Evolutionary conservation across 2,329 filamentous ascomycete genomes (phyloP), one percentile per base, ranked within the genome.

Genomic region (Colletotrichum scovillei): DNA sequence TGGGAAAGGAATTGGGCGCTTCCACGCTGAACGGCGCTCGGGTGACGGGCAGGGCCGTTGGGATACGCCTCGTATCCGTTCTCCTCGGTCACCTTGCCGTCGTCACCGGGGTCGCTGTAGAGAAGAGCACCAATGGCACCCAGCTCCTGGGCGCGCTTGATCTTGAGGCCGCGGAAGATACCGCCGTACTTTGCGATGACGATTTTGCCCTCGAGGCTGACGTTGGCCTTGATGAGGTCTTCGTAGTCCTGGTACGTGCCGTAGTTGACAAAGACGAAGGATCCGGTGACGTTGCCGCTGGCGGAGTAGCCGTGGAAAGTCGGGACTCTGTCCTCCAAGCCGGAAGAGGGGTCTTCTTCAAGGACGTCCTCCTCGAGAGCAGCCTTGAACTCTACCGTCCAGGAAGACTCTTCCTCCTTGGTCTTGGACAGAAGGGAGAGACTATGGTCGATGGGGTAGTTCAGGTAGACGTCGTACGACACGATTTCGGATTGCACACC

Each of bases 231-330:
- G 56, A 93, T 79, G 16, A 98, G 87, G 75, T 97, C 95, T 77
- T 97, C 93, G 76, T 92, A 98, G 80, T 98, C 96, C 75, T 89
- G 85, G 79, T 92, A 97, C 0, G 94, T 97, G 65, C 95, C 96
- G 79, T 97, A 97, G 82, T 98, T 98, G 80, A 94, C 95, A 79
- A 93, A 98, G 38, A 98, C 94, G 76, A 94, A 97, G 16, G 91
- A 90, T 3, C 91, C 95, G 0, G 96, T 98, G 60, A 97, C 96
- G 81, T 98, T 97, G 32, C 96, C 96, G 73, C 88, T 95, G 5
- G 95, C 95, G 4, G 95, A 97, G 82, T 98, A 98, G 66, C 96
- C 97, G 80, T 98, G 96, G 85, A 98, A 98, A 0, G 93, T 96
- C 1, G 96, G 95, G 28, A 98, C 89, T 35, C 94, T 88, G 78